Evolutionary conservation across 2,329 filamentous ascomycete species (phyloP), one percentile per base, ranked within the genome.

Genomic region (Chaetomium sp.): DNA sequence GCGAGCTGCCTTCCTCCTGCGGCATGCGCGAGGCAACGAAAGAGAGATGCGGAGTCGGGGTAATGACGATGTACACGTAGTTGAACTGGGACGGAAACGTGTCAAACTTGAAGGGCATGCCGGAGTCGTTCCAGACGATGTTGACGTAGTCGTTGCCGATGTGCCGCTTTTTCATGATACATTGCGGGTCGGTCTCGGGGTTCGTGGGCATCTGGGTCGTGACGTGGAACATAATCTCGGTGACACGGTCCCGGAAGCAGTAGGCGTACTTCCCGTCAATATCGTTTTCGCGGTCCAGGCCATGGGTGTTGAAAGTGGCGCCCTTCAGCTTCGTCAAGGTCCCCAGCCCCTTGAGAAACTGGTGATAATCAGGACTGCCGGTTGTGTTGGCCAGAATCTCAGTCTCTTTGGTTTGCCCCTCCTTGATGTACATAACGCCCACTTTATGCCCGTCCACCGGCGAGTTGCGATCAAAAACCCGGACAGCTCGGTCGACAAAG

Each of bases 131-230:
- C 83, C 96, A 99, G 64, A 99, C 90, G 71, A 99, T 96, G 75
- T 97, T 98, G 74, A 99, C 95, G 75, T 92, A 96, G 76, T 98
- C 95, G 74, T 99, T 99, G 64, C 95, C 95, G 66, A 98, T 95
- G 74, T 98, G 96, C 2, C 88, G 85, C 78, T 99, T 99, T 81
- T 99, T 99, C 75, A 87, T 84, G 67, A 89, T 88, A 73, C 90
- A 92, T 67, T 87, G 84, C 10, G 90, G 86, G 71, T 97, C 93
- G 33, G 86, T 83, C 61, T 92, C 87, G 16, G 89, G 80, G 73
- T 96, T 86, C 10, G 92, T 97, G 1, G 95, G 95, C 95, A 99
- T 99, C 83, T 98, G 93, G 4, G 94, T 99, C 5, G 91, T 92
- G 62, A 98, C 89, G 75, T 98, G 95, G 77, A 96, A 99, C 33